Evolutionary conservation across 2,329 filamentous ascomycete genomes (phyloP), one percentile per base, ranked within the genome.

Genomic region (Mycogone perniciosa): DNA sequence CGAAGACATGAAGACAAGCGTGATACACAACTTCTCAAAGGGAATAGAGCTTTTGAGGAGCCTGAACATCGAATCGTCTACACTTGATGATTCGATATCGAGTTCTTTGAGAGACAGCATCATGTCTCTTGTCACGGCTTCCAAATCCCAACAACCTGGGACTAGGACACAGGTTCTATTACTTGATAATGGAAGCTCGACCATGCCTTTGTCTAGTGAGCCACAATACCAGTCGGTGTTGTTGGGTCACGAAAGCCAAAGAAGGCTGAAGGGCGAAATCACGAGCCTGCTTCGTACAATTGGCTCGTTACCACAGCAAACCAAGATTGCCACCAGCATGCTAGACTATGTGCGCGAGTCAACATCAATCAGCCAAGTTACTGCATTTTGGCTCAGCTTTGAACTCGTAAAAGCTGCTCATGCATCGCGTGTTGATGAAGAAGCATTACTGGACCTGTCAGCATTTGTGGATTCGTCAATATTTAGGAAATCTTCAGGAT

Each of bases 351-450:
- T 85, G 4, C 78, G 80, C 47, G 74, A 80, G 31, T 77, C 79
- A 3, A 71, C 76, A 4, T 79, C 81, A 0, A 72, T 80, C 13
- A 72, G 74, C 34, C 80, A 84, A 56, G 67, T 92, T 29, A 82
- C 89, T 9, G 81, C 85, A 3, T 87, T 89, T 59, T 96, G 91
- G 91, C 72, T 96, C 3, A 80, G 86, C 0, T 81, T 91, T 51
- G 81, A 87, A 57, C 76, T 92, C 2, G 67, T 91, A 7, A 83
- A 84, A 60, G 75, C 79, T 4, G 73, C 76, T 6, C 71, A 81
- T 13, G 65, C 69, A 4, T 68, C 72, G 2, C 73, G 76, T 11
- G 70, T 76, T 2, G 77, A 80, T 6, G 65, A 88, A 4, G 82
- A 88, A 51, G 80, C 84, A 37, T 82, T 93, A 37, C 68, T 95